phyloP scores from a whole-genome alignment of 768 basidiomycete genomes.

The Leccinum incarnatum region DNA sequence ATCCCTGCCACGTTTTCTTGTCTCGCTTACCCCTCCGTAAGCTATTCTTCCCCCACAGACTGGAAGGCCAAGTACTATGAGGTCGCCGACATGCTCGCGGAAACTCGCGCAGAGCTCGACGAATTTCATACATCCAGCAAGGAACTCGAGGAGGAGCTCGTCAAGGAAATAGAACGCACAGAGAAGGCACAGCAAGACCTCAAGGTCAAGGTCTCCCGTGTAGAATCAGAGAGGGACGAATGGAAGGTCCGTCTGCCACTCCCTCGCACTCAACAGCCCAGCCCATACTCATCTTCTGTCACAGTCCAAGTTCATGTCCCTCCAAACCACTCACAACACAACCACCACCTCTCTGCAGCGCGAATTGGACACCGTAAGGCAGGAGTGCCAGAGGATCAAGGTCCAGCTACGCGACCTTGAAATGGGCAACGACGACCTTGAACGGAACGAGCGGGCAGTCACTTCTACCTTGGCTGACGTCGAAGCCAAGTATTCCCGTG shows the following conservation, averaged over 20 bases:
- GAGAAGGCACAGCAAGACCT: slow-evolving; percentile 84
- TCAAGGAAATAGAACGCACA: slow-evolving; percentile 84
- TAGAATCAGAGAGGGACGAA: slow-evolving; percentile 78
- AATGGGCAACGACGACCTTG: slow-evolving; percentile 97
- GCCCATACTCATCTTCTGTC: not conserved
- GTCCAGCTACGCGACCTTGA: slow-evolving; percentile 84
- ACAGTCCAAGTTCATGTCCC: slow-evolving; percentile 79
- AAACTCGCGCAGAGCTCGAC: slow-evolving; percentile 82
- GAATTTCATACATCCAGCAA: slow-evolving; percentile 86
- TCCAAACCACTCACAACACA: slow-evolving; percentile 88
- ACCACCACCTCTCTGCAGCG: slow-evolving; percentile 89
- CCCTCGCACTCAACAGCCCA: not conserved
- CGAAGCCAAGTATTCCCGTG: slow-evolving; percentile 85
- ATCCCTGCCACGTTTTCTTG: slow-evolving; percentile 13
- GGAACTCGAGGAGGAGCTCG: slow-evolving; percentile 91
- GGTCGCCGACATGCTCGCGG: slow-evolving; percentile 78
- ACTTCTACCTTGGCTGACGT: slow-evolving; percentile 79
- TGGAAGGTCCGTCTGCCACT: slow-evolving; percentile 73
- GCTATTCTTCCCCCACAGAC: slow-evolving; percentile 60
- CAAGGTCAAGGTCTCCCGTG: slow-evolving; percentile 63
- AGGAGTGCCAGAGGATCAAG: slow-evolving; percentile 68
- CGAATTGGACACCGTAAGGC: slow-evolving; percentile 79
- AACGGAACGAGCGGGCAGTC: slow-evolving; percentile 88
- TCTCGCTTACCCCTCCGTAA: slow-evolving; percentile 28
- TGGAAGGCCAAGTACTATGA: slow-evolving; percentile 82